Base-by-base conservation (phyloP, 2,329 filamentous ascomycete species). In the Beauveria asiatica region DNA sequence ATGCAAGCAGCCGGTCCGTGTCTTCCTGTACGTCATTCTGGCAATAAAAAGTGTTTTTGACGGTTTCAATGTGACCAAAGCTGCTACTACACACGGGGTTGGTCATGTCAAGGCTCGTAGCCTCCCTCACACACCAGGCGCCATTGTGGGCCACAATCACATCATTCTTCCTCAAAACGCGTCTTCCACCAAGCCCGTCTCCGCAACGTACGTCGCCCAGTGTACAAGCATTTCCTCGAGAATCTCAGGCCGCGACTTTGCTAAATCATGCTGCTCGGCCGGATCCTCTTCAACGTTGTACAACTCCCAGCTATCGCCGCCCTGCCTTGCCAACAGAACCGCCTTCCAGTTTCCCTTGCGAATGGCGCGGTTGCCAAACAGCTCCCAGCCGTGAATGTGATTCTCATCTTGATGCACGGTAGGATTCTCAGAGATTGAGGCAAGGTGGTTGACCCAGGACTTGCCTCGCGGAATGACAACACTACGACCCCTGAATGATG, bases 141-240 rank as follows among this genome's bases (percentile, higher is more conserved):
- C 30, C 30, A 51, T 39, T 51, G 49, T 51, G 49, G 49, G 30
- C n/a, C 49, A 21, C 49, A 23, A 51, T 51, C 49, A 51, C 49
- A 51, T 51, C 49, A 51, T 51, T 17, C 46, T 11, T 33, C 49
- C 19, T 51, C 25, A 51, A 39, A 51, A 51, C 49, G 30, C 30
- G 3, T 51, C 49, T 37, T 51, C 49, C 23, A 57, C 54, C 11
- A 66, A 58, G 0, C 66, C 67, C n/a, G 63, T 66, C 46, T 65
- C 64, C 9, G 65, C 56, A 11, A 81, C 79, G 69, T 84, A 84
- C 62, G 79, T 75, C 62, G 84, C 79, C 81, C 83, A 85, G 21
- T 80, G 71, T 65, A 77, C 75, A 6, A 83, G 67, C 66, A 84
- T 70, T 61, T 77, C 72, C 61, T 76, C 65, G 45, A 84, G 62